Base-by-base conservation (phyloP, 2,329 filamentous ascomycete genomes). In the Purpureocillium lavendulum region DNA sequence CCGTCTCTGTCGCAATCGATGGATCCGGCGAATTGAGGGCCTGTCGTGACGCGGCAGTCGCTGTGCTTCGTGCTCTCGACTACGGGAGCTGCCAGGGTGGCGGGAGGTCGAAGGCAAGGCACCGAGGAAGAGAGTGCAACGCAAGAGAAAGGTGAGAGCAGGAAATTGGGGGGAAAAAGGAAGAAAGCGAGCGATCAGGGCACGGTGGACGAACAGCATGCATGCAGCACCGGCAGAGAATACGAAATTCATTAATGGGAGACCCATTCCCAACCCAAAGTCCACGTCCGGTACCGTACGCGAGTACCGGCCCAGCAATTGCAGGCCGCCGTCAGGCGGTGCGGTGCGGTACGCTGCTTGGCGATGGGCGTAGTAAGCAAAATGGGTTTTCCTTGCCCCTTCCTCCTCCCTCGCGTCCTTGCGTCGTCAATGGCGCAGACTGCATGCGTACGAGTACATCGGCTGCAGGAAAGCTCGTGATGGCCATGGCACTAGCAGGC, bases 391-490 rank as follows among this genome's bases (percentile, higher is more conserved):
- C 6, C 21, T 5, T 26, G 21, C 21, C 21, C 21, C 21, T 26
- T 26, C 21, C 21, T 26, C 21, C 21, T 26, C 21, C 21, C 21
- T 26, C 21, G 21, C 21, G 21, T 26, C 21, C 21, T 26, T 26
- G 21, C 21, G 10, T 26, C 21, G 21, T 26, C 21, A 26, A 26
- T 26, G 21, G 21, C 21, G 32, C 32, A 21, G 8, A n/a, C 26
- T 18, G 33, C 14, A 32, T 16, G 30, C n/a, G 30, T 10, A 26
- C 10, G n/a, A n/a, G 35, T 32, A 15, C 12, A n/a, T 28, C 15
- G n/a, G 36, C 16, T 38, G 34, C 39, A 34, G 34, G 35, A 34
- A 36, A 40, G 39, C 39, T 40, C 39, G 39, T 40, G 34, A 40
- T 36, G 39, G 18, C 4, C 16, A 9, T 10, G 16, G 4, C 21